Base-by-base conservation (phyloP, 2,329 filamentous ascomycete genomes). In the Drechslerella stenobrocha region DNA sequence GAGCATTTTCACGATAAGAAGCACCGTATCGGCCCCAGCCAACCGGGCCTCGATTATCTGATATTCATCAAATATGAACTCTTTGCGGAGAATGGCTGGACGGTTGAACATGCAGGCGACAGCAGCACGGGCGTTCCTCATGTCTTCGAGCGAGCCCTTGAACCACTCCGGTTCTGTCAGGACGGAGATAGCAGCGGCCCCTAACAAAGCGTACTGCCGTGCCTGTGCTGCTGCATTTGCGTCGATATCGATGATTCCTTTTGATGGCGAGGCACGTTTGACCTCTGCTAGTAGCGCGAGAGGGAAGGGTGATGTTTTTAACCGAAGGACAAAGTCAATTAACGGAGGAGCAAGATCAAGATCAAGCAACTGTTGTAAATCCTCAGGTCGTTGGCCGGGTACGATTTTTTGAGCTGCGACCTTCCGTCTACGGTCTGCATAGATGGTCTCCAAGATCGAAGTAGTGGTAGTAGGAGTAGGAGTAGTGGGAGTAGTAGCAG, bases 141-240 rank as follows among this genome's bases (percentile, higher is more conserved):
- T 79, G 75, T 98, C 93, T 63, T 98, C 92, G 67, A 98, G 91
- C 77, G 88, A 95, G 47, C 93, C 93, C 78, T 96, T 97, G 81
- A 98, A 98, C 93, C 93, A 98, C 75, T 97, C 88, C 0, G 95
- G 93, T 77, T 98, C 93, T 0, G 93, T 98, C 46, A 98, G 82
- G n/a, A 98, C 93, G 1, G 93, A 97, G 71, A 98, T 98, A 35
- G 95, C 90, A 75, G 92, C 97, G 47, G 93, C 93, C 11, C 93
- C 95, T 4, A 93, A 91, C 52, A 93, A 82, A 7, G 95, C 93
- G 76, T 98, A 98, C 72, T 87, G 90, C 70, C 86, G 85, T 40
- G 95, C 93, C 77, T 98, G 93, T 3, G 87, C 85, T 22, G 93
- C 90, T 7, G 93, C 93, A 73, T 88, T 93, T 20, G 91, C 88